These are phyloP conservation scores for Russula compacta DNA, from an alignment of 768 basidiomycete species.

Conservation along the genomic window DNA sequence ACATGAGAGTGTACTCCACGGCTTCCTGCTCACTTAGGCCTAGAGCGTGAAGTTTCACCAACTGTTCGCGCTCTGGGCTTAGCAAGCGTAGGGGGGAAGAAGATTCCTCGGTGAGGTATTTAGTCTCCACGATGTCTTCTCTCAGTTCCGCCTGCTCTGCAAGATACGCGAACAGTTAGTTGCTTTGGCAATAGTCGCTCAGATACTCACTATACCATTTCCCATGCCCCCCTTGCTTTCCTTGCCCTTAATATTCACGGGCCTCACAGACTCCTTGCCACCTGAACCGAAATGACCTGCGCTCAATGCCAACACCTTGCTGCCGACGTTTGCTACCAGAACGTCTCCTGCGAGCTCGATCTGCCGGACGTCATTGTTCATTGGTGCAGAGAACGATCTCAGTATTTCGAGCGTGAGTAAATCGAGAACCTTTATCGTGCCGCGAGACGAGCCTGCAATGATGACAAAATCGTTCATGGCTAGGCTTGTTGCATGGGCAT, in stretches of 20 bases:
- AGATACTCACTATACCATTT: conserved; percentile 33
- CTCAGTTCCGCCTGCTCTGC: conserved; percentile 58
- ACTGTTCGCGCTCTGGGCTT: conserved; percentile 50
- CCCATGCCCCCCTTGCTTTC: conserved; percentile 19
- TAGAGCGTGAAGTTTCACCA: conserved; percentile 44
- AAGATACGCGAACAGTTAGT: not conserved
- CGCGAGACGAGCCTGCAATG: conserved; percentile 56
- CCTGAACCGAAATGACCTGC: conserved; percentile 39
- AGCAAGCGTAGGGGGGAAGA: conserved; percentile 29
- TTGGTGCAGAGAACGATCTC: conserved; percentile 44
- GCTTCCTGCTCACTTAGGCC: conserved; percentile 69
- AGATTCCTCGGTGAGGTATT: conserved; percentile 44
- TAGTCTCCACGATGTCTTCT: conserved; percentile 53
- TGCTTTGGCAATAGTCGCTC: not conserved
- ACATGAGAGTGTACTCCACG: conserved; percentile 73
- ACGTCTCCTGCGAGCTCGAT: conserved; percentile 49
- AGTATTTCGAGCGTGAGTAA: conserved; percentile 51
- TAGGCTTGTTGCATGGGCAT: conserved; percentile 56
- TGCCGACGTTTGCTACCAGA: conserved; percentile 51
- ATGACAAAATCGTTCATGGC: conserved; percentile 52
- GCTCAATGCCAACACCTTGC: conserved; percentile 58
- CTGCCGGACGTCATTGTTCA: conserved; percentile 36
- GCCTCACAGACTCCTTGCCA: conserved; percentile 22
- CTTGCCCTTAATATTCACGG: conserved; percentile 23
- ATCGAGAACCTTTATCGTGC: conserved; percentile 55